phyloP scores from a whole-genome alignment of 768 basidiomycete species.

The Amanita jacksonii region DNA sequence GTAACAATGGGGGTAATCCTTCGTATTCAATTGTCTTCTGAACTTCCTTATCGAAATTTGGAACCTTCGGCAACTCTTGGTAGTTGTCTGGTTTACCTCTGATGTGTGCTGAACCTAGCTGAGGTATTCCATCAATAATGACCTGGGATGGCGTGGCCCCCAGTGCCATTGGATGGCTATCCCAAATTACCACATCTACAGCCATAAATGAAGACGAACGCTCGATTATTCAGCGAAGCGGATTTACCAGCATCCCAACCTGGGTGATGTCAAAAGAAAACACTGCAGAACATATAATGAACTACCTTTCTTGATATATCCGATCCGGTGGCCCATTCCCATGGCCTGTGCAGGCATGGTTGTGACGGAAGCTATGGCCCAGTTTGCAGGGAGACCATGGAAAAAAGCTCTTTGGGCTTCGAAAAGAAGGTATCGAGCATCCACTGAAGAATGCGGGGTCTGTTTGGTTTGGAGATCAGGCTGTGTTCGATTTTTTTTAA shows the following conservation, averaged over 20 bases:
- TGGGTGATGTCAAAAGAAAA: slow-evolving; percentile 13
- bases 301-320: slow-evolving; percentile 59
- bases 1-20: slow-evolving; percentile 64
- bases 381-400: slow-evolving; percentile 62
- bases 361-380: slow-evolving; percentile 69
- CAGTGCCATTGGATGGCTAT: slow-evolving; percentile 74
- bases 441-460: slow-evolving; percentile 58
- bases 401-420: slow-evolving; percentile 83
- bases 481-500: slow-evolving; percentile 16
- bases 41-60: slow-evolving; percentile 65
- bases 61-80: slow-evolving; percentile 44
- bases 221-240: neutral
- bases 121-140: slow-evolving; percentile 83
- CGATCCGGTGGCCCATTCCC: slow-evolving; percentile 76
- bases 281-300: neutral
- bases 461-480: no score
- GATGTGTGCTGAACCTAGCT: slow-evolving; percentile 41
- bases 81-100: slow-evolving; percentile 40
- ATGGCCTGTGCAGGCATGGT: slow-evolving; percentile 61
- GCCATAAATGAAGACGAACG: neutral
- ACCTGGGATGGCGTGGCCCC: slow-evolving; percentile 86
- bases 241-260: slow-evolving; percentile 68
- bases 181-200: slow-evolving; percentile 73
- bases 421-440: slow-evolving; percentile 69
- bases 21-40: slow-evolving; percentile 51